Evolutionary conservation across 495 filamentous ascomycete genomes (phyloP), one percentile per base, ranked within the genome.

Genomic region (Neurospora africana): DNA sequence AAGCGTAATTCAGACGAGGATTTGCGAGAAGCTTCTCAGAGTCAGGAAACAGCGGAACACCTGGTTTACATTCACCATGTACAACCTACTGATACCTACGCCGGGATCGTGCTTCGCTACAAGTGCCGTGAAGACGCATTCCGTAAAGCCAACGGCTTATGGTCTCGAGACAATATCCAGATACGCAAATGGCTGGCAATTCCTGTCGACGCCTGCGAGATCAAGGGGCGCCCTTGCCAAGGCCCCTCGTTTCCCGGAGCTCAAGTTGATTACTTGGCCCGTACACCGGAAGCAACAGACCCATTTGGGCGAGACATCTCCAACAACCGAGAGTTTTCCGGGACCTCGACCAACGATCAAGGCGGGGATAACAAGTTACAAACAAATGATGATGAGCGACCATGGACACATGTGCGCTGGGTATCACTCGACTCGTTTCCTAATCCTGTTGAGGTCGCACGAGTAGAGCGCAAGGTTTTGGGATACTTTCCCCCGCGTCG

Each of bases 21-120:
- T 27, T 41, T 79, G 21, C 78, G 77, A 38, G 71, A 70, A 37
- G 73, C 78, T 13, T 68, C 71, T 9, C 71, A 74, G 19, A 76
- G 23, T 27, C 75, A 83, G 70, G 78, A 89, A 41, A 75, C 84
- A 43, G 87, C 89, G 69, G 92, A 94, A 53, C 87, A 89, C 23
- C 78, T 98, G 70, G 94, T 93, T 17, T 99, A 99, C 80, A 84
- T 99, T 30, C 95, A 99, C 81, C 90, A 90, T 72, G 94, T 99
- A 4, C 88, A 88, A 72, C 85, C 90, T 5, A 86, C 86, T 38
- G 96, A 98, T 77, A 97, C 92, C 15, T 89, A 97, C 72, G 93
- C 93, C 1, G 94, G 95, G 3, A 90, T 99, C 23, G 91, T 92
- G 35, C 92, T 99, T 58, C 91, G 89, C 73, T 99, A 95, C 81